Base-by-base conservation (phyloP, 345 rosid genomes). In the Odontarrhena argentea region DNA sequence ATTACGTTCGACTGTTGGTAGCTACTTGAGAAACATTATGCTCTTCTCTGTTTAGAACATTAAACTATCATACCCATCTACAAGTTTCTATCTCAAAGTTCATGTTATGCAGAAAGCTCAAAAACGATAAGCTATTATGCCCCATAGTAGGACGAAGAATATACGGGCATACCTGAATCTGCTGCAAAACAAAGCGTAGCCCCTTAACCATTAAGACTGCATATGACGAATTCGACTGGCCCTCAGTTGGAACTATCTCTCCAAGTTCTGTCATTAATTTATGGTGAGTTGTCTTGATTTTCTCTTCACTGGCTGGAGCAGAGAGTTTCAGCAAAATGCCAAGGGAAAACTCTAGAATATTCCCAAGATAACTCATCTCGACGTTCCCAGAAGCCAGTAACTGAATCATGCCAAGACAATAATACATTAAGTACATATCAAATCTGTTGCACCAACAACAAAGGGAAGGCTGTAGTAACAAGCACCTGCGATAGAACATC, bases 181-280 rank as follows among this genome's bases (percentile, higher is more conserved):
- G 91, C 82, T 87, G 86, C 38, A 94, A 80, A 47, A 87, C 89
- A 78, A 91, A 88, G 38, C 87, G 92, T 51, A 91, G 80, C 8
- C 99, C 99, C 77, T 74, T 85, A 35, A 88, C 79, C 92, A 91
- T 81, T 70, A 87, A 84, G 46, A 81, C 50, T 26, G 84, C 82
- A 74, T 68, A 82, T 9, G 86, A 77, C 45, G 70, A 35, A 49
- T 78, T 77, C 1, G 85, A 79, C 28, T 73, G 70, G 53, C 79
- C 83, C 35, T 68, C 60, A 42, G 72, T 67, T 74, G 82, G 78
- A 72, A 82, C 83, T 34, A 81, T 80, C 68, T 83, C 83, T 69
- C 82, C 82, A 62, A 90, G 80, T 61, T 88, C 97, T 68, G 75
- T 76, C 77, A 88, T 64, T 74, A 91, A 67, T 43, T 77, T 82